These are phyloP conservation scores for Coprinopsis strossmayeri DNA, from an alignment of 768 basidiomycete species.

Conservation along the genomic window DNA sequence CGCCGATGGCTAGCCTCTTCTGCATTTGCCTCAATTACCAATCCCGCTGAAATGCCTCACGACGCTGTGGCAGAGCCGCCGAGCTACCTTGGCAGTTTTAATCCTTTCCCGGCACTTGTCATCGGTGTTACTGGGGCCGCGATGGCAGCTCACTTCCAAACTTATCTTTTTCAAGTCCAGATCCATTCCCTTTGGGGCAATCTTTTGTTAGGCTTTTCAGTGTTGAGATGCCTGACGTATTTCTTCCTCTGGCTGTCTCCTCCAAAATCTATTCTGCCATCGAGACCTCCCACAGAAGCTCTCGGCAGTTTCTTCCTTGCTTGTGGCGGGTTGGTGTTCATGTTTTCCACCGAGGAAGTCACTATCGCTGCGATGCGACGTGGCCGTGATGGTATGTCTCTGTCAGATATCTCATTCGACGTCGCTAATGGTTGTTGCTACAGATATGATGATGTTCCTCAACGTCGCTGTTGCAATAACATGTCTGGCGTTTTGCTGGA, in stretches of 20 bases:
- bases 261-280: slow-evolving; percentile 78
- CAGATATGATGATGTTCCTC: slow-evolving; percentile 87
- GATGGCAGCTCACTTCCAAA: slow-evolving; percentile 89
- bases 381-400: slow-evolving; percentile 69
- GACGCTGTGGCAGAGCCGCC: slow-evolving; percentile 58
- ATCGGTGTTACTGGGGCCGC: slow-evolving; percentile 92
- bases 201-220: slow-evolving; percentile 70
- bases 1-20: slow-evolving; percentile 69
- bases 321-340: slow-evolving; percentile 85
- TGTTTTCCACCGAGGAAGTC: slow-evolving; percentile 85
- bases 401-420: background rate
- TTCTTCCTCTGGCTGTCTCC: slow-evolving; percentile 91
- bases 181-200: slow-evolving; percentile 91
- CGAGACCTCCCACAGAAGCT: slow-evolving; percentile 90
- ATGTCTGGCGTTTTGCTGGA: slow-evolving; percentile 84
- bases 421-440: slow-evolving; percentile 7
- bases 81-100: slow-evolving; percentile 74
- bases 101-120: slow-evolving; percentile 88
- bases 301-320: slow-evolving; percentile 83
- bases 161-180: slow-evolving; percentile 90
- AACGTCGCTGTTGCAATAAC: slow-evolving; percentile 83
- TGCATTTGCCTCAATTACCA: slow-evolving; percentile 27
- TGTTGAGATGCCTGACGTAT: slow-evolving; percentile 83
- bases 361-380: slow-evolving; percentile 88
- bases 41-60: slow-evolving; percentile 21